Base-by-base conservation (phyloP, 768 basidiomycete genomes). In the Panaeolus papilionaceus region DNA sequence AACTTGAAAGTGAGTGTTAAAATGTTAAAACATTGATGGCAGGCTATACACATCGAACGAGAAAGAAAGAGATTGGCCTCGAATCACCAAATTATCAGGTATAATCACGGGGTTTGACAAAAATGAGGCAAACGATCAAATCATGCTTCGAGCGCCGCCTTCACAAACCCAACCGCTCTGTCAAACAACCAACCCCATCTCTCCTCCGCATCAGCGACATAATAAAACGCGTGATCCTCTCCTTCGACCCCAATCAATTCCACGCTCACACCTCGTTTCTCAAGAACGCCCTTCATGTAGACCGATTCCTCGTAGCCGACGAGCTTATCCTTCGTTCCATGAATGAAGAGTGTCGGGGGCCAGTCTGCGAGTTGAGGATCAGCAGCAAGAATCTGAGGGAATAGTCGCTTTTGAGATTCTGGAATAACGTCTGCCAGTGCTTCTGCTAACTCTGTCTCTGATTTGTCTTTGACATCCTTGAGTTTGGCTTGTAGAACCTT, bases 191-290 rank as follows among this genome's bases (percentile, higher is more conserved):
- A 58, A 33, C 28, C 54, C 54, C 54, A 51, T 33, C 16, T 39
- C 38, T 76, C 79, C 68, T 87, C 86, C 8, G 84, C 85, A 26
- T 74, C 74, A n/a, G 77, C 73, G 38, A 74, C 80, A 69, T 85
- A 86, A 71, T 90, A 88, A 69, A 89, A 89, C 0, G 84, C 83
- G 71, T 90, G 89, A 62, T 88, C 85, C 68, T 75, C 74, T 9
- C 79, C 85, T 5, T 82, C 78, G 16, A 85, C 72, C 16, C 81
- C 76, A n/a, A 78, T 70, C 5, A 86, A 67, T 42, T 76, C 71
- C 2, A 78, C 79, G 1, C 70, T 64, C 1, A 85, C 83, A 1
- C 82, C 80, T 1, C 75, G 78, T 2, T 74, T 62, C 44, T 72
- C 64, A 51, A 88, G 75, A 64, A 81, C 70, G 0, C 64, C 62